Percentiles rank a stretch among this genome's conserved stretches.
Evolutionary conservation across 2,329 filamentous ascomycete species (phyloP).

Genomic region (Diaporthe sp.): DNA sequence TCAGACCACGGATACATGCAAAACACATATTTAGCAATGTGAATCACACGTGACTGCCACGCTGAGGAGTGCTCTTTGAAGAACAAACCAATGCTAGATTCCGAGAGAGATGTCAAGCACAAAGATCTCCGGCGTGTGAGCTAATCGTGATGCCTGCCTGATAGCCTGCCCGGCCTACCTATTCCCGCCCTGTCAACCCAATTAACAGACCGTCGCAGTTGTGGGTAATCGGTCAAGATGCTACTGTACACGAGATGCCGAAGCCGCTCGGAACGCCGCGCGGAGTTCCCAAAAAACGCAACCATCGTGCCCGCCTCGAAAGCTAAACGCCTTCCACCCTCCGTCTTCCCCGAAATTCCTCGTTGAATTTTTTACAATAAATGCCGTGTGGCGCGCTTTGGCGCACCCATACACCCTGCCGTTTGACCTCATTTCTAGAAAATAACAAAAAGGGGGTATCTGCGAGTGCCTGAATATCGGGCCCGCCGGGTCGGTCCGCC

Average conservation of each 20-base stretch:
- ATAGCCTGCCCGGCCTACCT: not conserved
- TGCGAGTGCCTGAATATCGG: not conserved
- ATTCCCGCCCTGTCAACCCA: not conserved
- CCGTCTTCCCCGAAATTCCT: not conserved
- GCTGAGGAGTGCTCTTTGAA: not conserved
- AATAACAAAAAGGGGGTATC: not conserved
- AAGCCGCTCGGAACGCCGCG: constrained; percentile 3
- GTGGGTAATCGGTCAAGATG: not conserved
- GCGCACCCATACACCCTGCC: not conserved
- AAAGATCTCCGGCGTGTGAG: not conserved
- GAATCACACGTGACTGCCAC: not conserved
- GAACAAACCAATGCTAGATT: constrained; percentile 19
- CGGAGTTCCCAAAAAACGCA: not conserved
- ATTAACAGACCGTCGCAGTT: constrained; percentile 12
- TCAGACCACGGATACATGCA: not conserved
- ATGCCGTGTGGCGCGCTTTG: not conserved
- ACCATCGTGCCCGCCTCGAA: not conserved
- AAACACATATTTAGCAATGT: not conserved
- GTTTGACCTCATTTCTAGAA: not conserved
- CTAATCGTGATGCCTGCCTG: constrained; percentile 3
- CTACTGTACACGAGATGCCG: not conserved
- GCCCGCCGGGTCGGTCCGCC: not conserved
- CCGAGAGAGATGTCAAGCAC: constrained; percentile 5
- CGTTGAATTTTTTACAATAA: not conserved
- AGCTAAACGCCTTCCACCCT: not conserved